These are phyloP conservation scores for Casaregolazyma lundiana DNA, from an alignment of 1,139 yeast species.

Conservation along the genomic window DNA sequence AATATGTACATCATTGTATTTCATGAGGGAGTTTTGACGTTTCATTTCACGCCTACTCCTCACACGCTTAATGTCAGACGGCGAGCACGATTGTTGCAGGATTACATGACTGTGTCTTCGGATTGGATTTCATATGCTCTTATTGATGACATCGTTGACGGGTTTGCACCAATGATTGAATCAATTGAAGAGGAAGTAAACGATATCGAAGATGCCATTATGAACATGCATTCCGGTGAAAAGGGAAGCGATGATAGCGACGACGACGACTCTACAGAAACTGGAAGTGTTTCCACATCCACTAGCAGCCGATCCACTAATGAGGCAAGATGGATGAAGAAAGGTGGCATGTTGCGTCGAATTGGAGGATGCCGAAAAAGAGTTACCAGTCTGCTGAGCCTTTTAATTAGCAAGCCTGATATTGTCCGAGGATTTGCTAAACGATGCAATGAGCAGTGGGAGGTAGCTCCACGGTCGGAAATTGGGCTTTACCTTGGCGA, in stretches of 20 bases:
- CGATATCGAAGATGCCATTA: conserved; percentile 83
- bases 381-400: conserved; percentile 82
- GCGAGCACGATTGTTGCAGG: conserved; percentile 80
- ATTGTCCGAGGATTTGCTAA: conserved; percentile 93
- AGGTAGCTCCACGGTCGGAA: conserved; percentile 65
- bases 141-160: conserved; percentile 95
- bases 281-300: conserved; percentile 12
- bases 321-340: conserved; percentile 77
- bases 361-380: conserved; percentile 94
- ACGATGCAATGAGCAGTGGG: conserved; percentile 80
- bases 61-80: conserved; percentile 95
- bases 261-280: conserved; percentile 31
- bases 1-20: conserved; percentile 92
- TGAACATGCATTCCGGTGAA: conserved; percentile 75
- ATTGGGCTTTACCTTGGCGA: conserved; percentile 90
- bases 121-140: conserved; percentile 98
- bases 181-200: conserved; percentile 88
- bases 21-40: conserved; percentile 84
- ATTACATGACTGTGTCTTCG: conserved; percentile 82
- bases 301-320: conserved; percentile 37
- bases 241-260: conserved; percentile 38
- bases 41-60: conserved; percentile 92
- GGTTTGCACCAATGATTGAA: conserved; percentile 94
- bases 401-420: conserved; percentile 90
- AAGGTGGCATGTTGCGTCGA: conserved; percentile 90